Percentiles rank a stretch among this genome's conserved stretches.
These are phyloP conservation scores for Epipyxis sp. DNA, from an alignment of 108 stramenopile genomes.

Conservation along the genomic window DNA sequence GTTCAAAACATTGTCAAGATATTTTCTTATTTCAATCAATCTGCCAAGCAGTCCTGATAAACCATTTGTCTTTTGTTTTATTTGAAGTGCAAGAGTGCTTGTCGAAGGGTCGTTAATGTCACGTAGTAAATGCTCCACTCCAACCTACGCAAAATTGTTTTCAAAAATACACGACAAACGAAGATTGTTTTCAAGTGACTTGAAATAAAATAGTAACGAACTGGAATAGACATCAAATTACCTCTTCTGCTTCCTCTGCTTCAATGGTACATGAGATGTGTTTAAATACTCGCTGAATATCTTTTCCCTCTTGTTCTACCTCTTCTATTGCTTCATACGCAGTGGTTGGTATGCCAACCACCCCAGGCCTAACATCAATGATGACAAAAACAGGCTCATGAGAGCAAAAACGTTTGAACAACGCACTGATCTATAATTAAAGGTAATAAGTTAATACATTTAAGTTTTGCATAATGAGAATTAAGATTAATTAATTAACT, in stretches of 20 bases:
- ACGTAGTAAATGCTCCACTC: conserved; percentile 95
- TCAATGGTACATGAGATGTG: conserved; percentile 84
- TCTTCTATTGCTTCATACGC: conserved; percentile 89
- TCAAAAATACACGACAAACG: not conserved
- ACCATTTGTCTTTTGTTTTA: conserved; percentile 90
- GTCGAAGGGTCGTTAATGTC: conserved; percentile 99
- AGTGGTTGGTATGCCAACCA: conserved; percentile 84
- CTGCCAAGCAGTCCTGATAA: conserved; percentile 76
- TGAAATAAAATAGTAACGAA: not conserved
- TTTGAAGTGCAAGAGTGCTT: conserved; percentile 73
- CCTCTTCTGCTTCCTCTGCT: conserved; percentile 91
- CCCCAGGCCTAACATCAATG: conserved; percentile 90
- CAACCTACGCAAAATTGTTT: conserved; percentile 54
- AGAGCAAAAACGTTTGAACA: conserved; percentile 70
- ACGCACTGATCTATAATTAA: conserved; percentile 62
- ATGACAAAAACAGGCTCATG: conserved; percentile 84
- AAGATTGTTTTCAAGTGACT: not conserved
- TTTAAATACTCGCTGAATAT: conserved; percentile 82
- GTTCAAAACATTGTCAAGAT: conserved; percentile 70
- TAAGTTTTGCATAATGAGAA: no score
- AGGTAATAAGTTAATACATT: no score
- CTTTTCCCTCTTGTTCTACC: conserved; percentile 63
- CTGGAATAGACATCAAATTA: no score
- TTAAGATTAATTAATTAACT: no score
- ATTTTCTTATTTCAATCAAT: conserved; percentile 86